A percentile compares a stretch with the other conserved stretches of the same genome.
Evolutionary conservation across 176 grass and related monocot genomes (phyloP).

Genomic region (Oryza meridionalis): DNA sequence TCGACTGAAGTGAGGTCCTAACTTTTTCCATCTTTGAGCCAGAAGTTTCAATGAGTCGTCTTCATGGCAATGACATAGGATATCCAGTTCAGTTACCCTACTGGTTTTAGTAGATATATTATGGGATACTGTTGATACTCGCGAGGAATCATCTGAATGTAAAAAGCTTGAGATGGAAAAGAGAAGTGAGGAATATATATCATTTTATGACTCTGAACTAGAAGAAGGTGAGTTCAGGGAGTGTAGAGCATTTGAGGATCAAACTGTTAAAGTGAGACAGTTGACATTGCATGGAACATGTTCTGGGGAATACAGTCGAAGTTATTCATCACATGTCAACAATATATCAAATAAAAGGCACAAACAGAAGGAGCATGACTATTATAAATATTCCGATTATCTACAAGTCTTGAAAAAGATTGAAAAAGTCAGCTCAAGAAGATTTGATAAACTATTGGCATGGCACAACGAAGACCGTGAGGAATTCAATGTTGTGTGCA

Average conservation of each 20-base stretch:
- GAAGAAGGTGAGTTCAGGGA: constrained; percentile 64
- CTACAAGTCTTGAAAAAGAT: constrained; percentile 30
- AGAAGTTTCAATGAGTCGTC: neutral
- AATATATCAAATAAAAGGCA: constrained; percentile 46
- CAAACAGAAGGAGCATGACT: constrained; percentile 7
- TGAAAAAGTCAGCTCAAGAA: constrained; percentile 57
- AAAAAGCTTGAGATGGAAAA: constrained; percentile 29
- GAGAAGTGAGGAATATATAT: constrained; percentile 33
- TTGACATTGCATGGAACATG: constrained; percentile 14
- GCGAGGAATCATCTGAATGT: constrained; percentile 18
- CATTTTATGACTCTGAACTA: constrained; percentile 21
- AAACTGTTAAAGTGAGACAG: constrained; percentile 21
- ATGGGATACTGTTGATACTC: constrained; percentile 28
- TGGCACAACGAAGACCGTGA: constrained; percentile 54
- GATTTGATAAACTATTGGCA: constrained; percentile 47
- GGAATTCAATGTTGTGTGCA: constrained; percentile 46
- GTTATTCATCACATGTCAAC: constrained; percentile 13
- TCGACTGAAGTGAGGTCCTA: neutral
- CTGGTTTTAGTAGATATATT: constrained; percentile 28
- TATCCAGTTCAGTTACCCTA: constrained; percentile 11
- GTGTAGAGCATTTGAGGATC: constrained; percentile 8
- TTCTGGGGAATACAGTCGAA: constrained; percentile 8
- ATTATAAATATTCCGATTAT: constrained; percentile 30
- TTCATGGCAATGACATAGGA: constrained; percentile 21
- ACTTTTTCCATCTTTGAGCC: constrained; percentile 11